Conservation (phyloP, 2,329 filamentous ascomycete species). For the Scleromitrula shiraiana region DNA sequence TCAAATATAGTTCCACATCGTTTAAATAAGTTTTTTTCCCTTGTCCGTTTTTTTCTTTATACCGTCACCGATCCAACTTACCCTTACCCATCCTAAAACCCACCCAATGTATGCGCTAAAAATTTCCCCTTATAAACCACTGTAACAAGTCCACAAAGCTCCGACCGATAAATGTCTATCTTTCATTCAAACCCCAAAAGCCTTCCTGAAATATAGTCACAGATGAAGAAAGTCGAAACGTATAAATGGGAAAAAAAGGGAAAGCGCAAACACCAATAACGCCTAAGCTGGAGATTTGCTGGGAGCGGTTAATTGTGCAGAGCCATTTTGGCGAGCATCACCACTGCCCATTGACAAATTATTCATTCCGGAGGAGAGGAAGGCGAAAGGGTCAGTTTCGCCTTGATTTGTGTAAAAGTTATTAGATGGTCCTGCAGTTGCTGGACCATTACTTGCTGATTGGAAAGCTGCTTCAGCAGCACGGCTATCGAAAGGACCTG, state of each 20-base stretch:
- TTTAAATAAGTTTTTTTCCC: constrained; percentile 18
- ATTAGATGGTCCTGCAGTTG: constrained; percentile 66
- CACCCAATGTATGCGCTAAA: constrained; percentile 16
- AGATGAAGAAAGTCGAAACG: constrained; percentile 24
- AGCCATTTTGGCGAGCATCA: constrained; percentile 56
- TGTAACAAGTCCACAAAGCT: constrained; percentile 24
- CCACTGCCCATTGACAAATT: constrained; percentile 62
- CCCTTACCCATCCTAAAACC: constrained; percentile 11
- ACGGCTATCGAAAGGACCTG: constrained; percentile 84
- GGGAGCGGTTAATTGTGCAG: constrained; percentile 26
- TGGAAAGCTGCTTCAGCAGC: constrained; percentile 92
- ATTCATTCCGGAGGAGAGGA: constrained; percentile 66
- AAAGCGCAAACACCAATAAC: constrained; percentile 18
- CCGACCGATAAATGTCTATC: constrained; percentile 25
- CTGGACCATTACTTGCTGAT: constrained; percentile 73
- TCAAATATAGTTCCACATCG: constrained; percentile 24
- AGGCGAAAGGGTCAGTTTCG: constrained; percentile 71
- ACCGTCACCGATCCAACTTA: constrained; percentile 18
- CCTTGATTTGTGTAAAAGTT: constrained; percentile 55
- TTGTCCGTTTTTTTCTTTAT: constrained; percentile 29
- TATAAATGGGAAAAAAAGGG: constrained; percentile 23
- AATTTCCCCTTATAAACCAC: constrained; percentile 23
- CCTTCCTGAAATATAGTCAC: constrained; percentile 30
- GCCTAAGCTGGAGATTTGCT: constrained; percentile 31
- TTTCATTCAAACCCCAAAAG: constrained; percentile 27